Percentiles rank a stretch among this genome's conserved stretches.
Evolutionary conservation across 345 rosid genomes (phyloP).

Genomic region (Gossypium sturtianum): DNA sequence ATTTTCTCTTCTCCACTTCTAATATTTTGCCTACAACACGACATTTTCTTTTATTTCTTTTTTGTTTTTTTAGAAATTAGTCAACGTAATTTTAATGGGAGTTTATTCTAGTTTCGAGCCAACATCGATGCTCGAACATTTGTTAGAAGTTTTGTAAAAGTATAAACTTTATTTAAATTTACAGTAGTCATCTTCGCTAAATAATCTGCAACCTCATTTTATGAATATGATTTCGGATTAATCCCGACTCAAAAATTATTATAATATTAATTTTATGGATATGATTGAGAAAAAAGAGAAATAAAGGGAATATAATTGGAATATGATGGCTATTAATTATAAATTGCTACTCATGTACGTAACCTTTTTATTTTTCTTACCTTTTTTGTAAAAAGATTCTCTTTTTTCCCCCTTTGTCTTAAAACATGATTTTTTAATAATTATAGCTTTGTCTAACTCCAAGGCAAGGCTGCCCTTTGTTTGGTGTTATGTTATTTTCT

Average conservation of each 20-base stretch:
- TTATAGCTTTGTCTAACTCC: neutral
- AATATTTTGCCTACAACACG: neutral
- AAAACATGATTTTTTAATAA: neutral
- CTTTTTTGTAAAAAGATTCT: neutral
- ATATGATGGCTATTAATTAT: neutral
- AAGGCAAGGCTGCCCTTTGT: neutral
- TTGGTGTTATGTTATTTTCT: constrained; percentile 2
- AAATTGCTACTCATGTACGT: neutral
- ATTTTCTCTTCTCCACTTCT: neutral
- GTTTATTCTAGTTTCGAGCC: too few species aligned
- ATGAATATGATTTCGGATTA: neutral
- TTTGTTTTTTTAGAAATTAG: too few species aligned
- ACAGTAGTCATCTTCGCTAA: accelerated
- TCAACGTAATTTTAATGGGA: too few species aligned
- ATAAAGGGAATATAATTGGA: neutral
- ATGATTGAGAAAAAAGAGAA: neutral
- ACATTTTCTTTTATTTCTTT: neutral
- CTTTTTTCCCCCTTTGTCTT: neutral
- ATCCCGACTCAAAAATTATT: neutral
- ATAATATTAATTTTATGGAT: neutral
- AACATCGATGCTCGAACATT: accelerated
- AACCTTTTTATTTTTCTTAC: neutral
- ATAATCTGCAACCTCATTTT: too few species aligned
- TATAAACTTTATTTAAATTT: too few species aligned
- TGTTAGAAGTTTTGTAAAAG: too few species aligned